phyloP scores from a whole-genome alignment of 768 basidiomycete species.

The Pleurotus giganteus region DNA sequence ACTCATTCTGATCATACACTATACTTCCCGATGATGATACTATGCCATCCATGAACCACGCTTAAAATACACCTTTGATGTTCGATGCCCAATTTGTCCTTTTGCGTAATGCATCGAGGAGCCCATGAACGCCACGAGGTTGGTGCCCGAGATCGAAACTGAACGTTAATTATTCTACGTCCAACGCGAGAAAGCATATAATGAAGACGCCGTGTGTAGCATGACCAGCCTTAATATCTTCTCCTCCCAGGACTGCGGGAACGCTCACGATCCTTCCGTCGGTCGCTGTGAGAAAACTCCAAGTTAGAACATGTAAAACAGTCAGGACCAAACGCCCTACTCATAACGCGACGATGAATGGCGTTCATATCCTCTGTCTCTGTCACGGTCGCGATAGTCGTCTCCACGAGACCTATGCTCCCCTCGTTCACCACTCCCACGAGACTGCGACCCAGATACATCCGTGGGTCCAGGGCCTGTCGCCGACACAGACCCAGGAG shows the following conservation, averaged over 20 bases:
- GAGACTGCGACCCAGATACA: slow-evolving; percentile 40
- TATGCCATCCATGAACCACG: too few relatives aligned
- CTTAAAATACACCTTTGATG: neutral
- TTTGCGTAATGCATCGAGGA: neutral
- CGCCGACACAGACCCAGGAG: slow-evolving; percentile 40
- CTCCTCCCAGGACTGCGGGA: slow-evolving; percentile 70
- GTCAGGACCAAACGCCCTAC: slow-evolving; percentile 39
- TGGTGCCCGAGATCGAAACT: neutral
- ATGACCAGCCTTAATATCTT: slow-evolving; percentile 41
- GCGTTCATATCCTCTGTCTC: slow-evolving; percentile 69
- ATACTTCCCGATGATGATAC: too few relatives aligned
- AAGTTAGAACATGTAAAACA: slow-evolving; percentile 23
- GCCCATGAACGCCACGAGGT: neutral
- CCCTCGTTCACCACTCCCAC: slow-evolving; percentile 34
- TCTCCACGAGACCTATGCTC: slow-evolving; percentile 67
- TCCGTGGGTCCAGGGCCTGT: slow-evolving; percentile 28
- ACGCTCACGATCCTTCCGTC: slow-evolving; percentile 70
- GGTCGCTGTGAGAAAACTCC: slow-evolving; percentile 46
- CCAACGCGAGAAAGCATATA: neutral
- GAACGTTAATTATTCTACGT: slow-evolving; percentile 6
- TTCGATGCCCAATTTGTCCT: neutral
- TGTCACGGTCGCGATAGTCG: slow-evolving; percentile 62
- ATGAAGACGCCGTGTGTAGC: neutral
- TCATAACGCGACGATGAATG: slow-evolving; percentile 71
- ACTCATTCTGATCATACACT: too few relatives aligned